Evolutionary conservation across 2,329 filamentous ascomycete genomes (phyloP), one percentile per base, ranked within the genome.

Genomic region (Talaromyces sp.): DNA sequence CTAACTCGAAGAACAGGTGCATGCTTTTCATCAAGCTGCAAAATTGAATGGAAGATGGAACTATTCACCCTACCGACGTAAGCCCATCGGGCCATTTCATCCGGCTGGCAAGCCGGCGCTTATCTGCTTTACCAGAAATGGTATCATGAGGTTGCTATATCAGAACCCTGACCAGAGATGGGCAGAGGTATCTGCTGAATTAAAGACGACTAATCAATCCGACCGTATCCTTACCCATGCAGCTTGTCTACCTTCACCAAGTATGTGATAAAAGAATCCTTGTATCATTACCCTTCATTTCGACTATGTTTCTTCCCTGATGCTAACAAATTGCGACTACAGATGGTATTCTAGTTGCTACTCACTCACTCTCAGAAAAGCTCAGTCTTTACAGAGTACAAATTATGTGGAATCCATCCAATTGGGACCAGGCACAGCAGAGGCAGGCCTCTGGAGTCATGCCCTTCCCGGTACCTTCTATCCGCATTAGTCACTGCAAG

Each of bases 141-240:
- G 91, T 8, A 79, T 87, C 57, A 81, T 97, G 63, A 90, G 89
- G 71, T 82, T 97, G 71, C 84, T 93, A 58, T 97, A 89, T 79
- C 86, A 90, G 47, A 91, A 93, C 69, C 88, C 86, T 50, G 92
- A 88, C 74, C 85, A 83, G 64, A 87, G 87, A 70, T 89, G 92
- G 79, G 86, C 89, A 66, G 91, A 96, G 73, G 85, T 87, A 0
- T 86, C 85, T 3, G 81, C 89, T n/a, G 90, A 94, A 68, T 78
- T 96, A 41, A 90, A 93, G 73, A 89, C 87, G 67, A 84, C 92
- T 64, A 84, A 87, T 33, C 88, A 88, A 39, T 88, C 89, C 0
- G 88, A 92, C 68, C 89, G 92, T 68, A 76, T 91, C n/a, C 84
- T 94, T 60, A 92, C 91, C 0, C 92, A 96, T 78, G 91, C 91